Evolutionary conservation across 768 basidiomycete species (phyloP), one percentile per base, ranked within the genome.

Genomic region (Rhodotorula graminis): DNA sequence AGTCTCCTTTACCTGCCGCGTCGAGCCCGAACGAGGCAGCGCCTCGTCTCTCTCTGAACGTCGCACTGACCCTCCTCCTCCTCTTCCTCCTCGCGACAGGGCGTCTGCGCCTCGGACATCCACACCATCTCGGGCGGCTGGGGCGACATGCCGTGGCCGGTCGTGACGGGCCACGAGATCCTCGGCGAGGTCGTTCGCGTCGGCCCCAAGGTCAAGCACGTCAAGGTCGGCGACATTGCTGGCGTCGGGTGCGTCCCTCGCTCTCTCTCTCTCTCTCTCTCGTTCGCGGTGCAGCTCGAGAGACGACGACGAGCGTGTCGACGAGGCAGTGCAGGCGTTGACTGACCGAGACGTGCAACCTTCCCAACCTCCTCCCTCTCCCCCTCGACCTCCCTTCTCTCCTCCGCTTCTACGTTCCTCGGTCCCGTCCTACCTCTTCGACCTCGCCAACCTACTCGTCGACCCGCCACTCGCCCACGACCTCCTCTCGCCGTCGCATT

Each of bases 141-240:
- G 72, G 72, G 68, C 40, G 29, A 52, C 2, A 59, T 65, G 14
- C 42, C 31, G 11, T 70, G 64, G 61, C 72, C 68, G 19, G 71
- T 66, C 46, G 68, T 75, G 33, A 67, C 70, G n/a, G 74, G 74
- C 5, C 74, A 75, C 65, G 74, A 75, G 66, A 53, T 73, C 25
- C 29, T 64, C 27, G 58, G 58, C 40, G 44, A 42, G 2, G 57
- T 85, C 50, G 83, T 82, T 33, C 81, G 82, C 19, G 85, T 89
- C 69, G 87, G 88, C 4, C 79, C 83, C 14, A 83, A 86, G 56
- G 87, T 88, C 57, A 82, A 77, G 8, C 83, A 83, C 61, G 82
- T 88, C 82, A 86, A 86, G 77, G 82, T 84, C 16, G 87, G 87
- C 33, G 85, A 88, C 77, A 79, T 84, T 16, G 87, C 84, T 71